These are phyloP conservation scores for Fusarium guadeloupense DNA, from an alignment of 2,329 filamentous ascomycete genomes.

Conservation along the genomic window DNA sequence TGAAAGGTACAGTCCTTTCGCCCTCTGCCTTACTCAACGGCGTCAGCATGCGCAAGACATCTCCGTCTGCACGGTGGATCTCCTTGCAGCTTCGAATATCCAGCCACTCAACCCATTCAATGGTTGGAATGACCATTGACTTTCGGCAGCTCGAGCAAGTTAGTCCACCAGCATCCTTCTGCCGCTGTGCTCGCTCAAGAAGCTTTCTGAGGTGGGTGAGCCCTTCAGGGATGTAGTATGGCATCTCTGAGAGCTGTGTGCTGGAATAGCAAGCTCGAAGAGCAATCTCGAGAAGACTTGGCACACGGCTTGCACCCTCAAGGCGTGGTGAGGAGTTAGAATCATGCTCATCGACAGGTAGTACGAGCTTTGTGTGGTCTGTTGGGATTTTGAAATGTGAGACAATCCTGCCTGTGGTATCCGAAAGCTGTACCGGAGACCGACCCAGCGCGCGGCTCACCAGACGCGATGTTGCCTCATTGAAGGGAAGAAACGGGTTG, in stretches of 20 bases:
- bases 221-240: constrained; percentile 54
- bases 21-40: constrained; percentile 46
- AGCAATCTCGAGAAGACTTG: constrained; percentile 62
- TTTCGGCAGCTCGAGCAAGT: constrained; percentile 63
- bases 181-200: constrained; percentile 51
- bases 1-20: constrained; percentile 56
- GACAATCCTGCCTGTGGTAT: constrained; percentile 43
- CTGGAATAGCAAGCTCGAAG: constrained; percentile 58
- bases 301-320: constrained; percentile 49
- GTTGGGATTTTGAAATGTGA: constrained; percentile 46
- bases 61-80: not conserved
- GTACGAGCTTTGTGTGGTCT: constrained; percentile 23
- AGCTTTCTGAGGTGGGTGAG: constrained; percentile 53
- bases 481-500: constrained; percentile 19
- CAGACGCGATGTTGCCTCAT: constrained; percentile 27
- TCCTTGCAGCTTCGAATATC: constrained; percentile 46
- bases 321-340: constrained; percentile 22
- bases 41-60: constrained; percentile 19
- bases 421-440: constrained; percentile 46
- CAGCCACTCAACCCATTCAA: constrained; percentile 73
- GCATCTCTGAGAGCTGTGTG: constrained; percentile 54
- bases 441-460: constrained; percentile 43
- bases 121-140: constrained; percentile 58
- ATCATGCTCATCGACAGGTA: constrained; percentile 39
- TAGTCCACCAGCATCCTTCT: constrained; percentile 59